Evolutionary conservation across 306 rosid species (phyloP), one percentile per base, ranked within the genome.

Genomic region (Cucurbita moschata): DNA sequence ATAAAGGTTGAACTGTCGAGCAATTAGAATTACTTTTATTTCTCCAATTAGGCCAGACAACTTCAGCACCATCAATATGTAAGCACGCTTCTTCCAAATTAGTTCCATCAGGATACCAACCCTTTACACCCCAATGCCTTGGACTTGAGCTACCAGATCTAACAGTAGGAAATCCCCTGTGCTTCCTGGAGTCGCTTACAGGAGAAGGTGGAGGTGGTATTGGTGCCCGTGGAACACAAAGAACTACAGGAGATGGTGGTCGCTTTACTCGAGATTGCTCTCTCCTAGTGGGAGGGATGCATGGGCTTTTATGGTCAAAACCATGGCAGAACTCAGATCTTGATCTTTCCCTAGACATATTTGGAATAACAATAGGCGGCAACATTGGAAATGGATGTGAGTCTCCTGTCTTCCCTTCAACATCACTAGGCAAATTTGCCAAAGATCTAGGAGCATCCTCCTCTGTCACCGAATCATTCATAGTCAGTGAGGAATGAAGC

Each of bases 71-170:
- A 77, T 92, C 96, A 87, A 85, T 87, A 66, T 87, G 83, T 75
- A 88, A 84, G 81, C 90, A 85, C 76, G 87, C 87, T 74, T 92
- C 98, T 74, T 92, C 98, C 83, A 85, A 81, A 81, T 84, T 88
- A 85, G 83, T 87, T 76, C 98, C 98, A 77, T 90, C 98, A 71
- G 82, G 95, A 80, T 87, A 87, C 96, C 96, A 92, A 60, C 98
- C 96, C 83, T 92, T 84, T 86, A 92, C 82, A 65, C 98, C 98
- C 98, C 96, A 92, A 71, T 92, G 92, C 82, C 98, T 88, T 49
- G 98, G 98, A 86, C 98, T 92, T 56, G 98, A 92, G 81, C 98
- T 92, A 79, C 98, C 98, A 77, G 98, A 92, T 79, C 98, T 81
- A 84, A 92, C 98, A 9, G 96, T 85, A 60, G 96, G 91, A 84